Evolutionary conservation across 2,329 filamentous ascomycete species (phyloP), one percentile per base, ranked within the genome.

Genomic region (Cercospora canescens): DNA sequence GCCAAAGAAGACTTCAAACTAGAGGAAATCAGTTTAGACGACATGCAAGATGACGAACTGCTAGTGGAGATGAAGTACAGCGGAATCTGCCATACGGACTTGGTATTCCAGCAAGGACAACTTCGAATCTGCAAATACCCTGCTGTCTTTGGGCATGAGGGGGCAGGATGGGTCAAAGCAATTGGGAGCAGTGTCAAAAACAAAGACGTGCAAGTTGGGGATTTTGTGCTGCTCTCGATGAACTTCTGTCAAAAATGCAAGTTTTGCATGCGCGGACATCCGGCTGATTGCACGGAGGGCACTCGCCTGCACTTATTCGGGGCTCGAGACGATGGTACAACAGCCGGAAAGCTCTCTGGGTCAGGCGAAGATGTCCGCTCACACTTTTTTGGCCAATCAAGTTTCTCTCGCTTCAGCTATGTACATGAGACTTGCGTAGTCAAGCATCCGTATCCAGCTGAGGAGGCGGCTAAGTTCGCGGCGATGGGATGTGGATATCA

Each of bases 41-140:
- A 64, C 3, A 50, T 70, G 41, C 69, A 68, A 52, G 59, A 59
- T 54, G 59, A 68, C 30, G 69, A 72, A 56, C 41, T 68, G 16
- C 62, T 72, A 3, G 52, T 71, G 30, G 65, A 70, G n/a, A 71
- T 72, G 62, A 59, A 70, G 54, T 69, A 68, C 39, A 64, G 66
- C 5, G 70, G 69, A 14, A 71, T 71, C 28, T 71, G 70, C 63
- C 70, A 72, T 34, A 72, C 69, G 18, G 70, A 71, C 37, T 58
- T 71, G 21, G 65, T 70, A 3, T 67, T 69, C 11, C 69, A 71
- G 65, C 57, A 67, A 45, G 68, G 70, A 9, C 26, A 65, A 9
- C 58, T 72, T 11, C 57, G 37, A 6, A 56, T 69, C n/a, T 63
- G 68, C 21, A 37, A 58, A 8, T 68, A 65, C 26, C 70, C 70